Evolutionary conservation across 176 grass and related monocot species (phyloP).

Genomic region (Poa pratensis): DNA sequence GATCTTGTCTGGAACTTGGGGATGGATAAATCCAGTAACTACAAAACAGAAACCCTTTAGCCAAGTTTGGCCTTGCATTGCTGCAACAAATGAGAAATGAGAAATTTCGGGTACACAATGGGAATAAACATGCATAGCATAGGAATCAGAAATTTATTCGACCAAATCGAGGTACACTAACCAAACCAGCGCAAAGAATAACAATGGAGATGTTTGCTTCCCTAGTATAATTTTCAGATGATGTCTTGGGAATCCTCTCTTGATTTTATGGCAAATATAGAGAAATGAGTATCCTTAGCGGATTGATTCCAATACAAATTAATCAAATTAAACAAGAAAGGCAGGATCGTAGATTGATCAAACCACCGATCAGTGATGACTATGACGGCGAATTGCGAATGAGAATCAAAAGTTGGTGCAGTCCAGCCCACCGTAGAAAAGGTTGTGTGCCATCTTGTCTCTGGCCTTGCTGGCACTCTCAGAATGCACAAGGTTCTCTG

Average conservation of each 20-base stretch:
- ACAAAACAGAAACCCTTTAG: background rate
- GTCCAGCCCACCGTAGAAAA: background rate
- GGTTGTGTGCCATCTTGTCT: background rate
- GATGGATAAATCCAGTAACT: background rate
- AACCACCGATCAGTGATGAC: background rate
- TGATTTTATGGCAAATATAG: background rate
- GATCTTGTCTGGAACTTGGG: background rate
- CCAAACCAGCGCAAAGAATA: background rate
- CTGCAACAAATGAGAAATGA: background rate
- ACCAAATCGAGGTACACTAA: background rate
- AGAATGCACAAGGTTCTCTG: constrained; percentile 37
- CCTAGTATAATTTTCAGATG: background rate
- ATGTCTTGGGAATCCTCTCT: background rate
- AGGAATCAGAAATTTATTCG: background rate
- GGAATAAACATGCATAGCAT: background rate
- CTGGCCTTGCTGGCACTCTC: background rate
- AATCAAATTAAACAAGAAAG: background rate
- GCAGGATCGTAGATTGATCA: background rate
- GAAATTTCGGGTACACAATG: background rate
- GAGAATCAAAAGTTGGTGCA: constrained; percentile 19
- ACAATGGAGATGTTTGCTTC: background rate
- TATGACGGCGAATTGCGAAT: background rate
- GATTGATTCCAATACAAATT: background rate
- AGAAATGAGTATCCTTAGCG: background rate
- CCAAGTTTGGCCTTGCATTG: background rate